Evolutionary conservation across 139 green algal species (phyloP).

Genomic region (Ettlia oleoabundans): DNA sequence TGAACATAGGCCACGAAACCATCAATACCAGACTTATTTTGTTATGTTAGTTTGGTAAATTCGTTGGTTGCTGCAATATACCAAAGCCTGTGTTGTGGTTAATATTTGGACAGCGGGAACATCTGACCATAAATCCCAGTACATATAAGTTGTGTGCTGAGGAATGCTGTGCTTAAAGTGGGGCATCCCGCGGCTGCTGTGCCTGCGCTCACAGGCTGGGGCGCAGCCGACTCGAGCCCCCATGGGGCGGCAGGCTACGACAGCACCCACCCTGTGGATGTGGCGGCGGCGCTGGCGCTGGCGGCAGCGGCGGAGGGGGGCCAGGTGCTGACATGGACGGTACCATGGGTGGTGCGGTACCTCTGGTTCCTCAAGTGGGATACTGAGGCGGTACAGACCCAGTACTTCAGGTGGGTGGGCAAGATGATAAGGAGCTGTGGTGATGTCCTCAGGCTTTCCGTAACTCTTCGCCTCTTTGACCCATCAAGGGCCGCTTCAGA

Average conservation of each 20-base stretch:
- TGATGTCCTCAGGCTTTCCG: background rate
- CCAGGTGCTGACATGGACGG: conserved; percentile 31
- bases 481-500: too few relatives aligned
- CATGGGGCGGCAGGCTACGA: conserved; percentile 11
- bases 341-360: conserved; percentile 61
- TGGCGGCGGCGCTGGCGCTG: conserved; percentile 37
- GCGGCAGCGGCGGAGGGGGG: conserved; percentile 11
- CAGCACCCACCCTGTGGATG: conserved; percentile 44
- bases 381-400: conserved; percentile 1
- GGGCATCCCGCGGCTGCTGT: too few relatives aligned
- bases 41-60: too few relatives aligned
- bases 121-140: too few relatives aligned
- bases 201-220: too few relatives aligned
- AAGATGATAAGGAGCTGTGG: background rate
- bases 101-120: too few relatives aligned
- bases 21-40: too few relatives aligned
- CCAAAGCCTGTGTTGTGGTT: too few relatives aligned
- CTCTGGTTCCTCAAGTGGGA: conserved; percentile 49
- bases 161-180: too few relatives aligned
- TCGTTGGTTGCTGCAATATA: too few relatives aligned
- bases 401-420: conserved; percentile 30
- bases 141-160: too few relatives aligned
- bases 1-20: too few relatives aligned
- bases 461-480: background rate
- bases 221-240: background rate